Base-by-base conservation (phyloP, 257 asterid species). In the Plectranthus barbatus region DNA sequence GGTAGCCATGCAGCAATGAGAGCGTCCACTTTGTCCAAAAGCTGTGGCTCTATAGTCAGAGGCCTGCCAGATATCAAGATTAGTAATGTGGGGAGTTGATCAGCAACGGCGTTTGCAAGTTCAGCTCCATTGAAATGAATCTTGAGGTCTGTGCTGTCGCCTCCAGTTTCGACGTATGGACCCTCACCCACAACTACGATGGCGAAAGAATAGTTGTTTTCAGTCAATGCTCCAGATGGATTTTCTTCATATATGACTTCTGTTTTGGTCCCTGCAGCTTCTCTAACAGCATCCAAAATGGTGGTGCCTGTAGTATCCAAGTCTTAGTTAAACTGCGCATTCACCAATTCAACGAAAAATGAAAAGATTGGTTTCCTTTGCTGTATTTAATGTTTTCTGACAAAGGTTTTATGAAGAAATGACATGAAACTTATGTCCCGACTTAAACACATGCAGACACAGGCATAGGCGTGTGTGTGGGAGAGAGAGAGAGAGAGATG, bases 1-100 rank as follows among this genome's bases (percentile, higher is more conserved):
- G 97, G 97, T 24, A 90, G 74, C 97, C 97, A 90, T 29, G 96
- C 95, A 48, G 93, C 91, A 42, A 87, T 78, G 1, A 91, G 71
- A 10, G 90, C 96, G 0, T 85, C 93, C 18, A 74, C 75, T 70
- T 83, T 84, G 6, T 80, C 88, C 70, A 87, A 49, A 37, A 75
- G 74, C 18, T 36, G 9, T 1, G 85, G 80, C 74, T 87, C 86
- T 36, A 91, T 19, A 48, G 72, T 72, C 81, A 91, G 58, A 41
- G 97, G 96, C 80, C 96, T 76, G 4, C 97, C 95, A 0, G 95
- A 82, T 49, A 91, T 75, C 68, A 91, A 69, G 66, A 91, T 77
- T 6, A 60, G 77, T 52, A 85, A 63, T 2, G 93, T 87, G 9
- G 96, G 91, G 62, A 87, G 62, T 68, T 60, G 54, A 39, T 73